A percentile compares a stretch with the other conserved stretches of the same genome.
These are phyloP conservation scores for Lactarius hengduanensis DNA, from an alignment of 768 basidiomycete genomes.

Conservation along the genomic window DNA sequence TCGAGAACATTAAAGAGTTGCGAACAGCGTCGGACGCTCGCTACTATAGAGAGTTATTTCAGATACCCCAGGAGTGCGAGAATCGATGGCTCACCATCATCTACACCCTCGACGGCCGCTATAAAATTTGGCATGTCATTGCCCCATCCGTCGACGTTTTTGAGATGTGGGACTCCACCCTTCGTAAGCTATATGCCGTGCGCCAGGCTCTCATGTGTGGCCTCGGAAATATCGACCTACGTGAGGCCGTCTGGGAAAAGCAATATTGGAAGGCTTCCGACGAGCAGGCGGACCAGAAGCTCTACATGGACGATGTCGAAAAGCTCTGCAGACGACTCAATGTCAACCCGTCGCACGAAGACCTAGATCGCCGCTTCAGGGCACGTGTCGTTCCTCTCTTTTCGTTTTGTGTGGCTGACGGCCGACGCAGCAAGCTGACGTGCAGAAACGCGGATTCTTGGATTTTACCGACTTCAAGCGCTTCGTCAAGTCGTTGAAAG, in stretches of 20 bases:
- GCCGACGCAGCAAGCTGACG: constrained; percentile 60
- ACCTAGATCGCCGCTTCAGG: constrained; percentile 58
- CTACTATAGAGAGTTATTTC: constrained; percentile 70
- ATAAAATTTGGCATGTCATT: constrained; percentile 86
- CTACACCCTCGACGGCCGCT: constrained; percentile 71
- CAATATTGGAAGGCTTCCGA: constrained; percentile 81
- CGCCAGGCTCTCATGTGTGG: constrained; percentile 71
- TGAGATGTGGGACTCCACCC: constrained; percentile 59
- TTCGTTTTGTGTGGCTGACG: not conserved
- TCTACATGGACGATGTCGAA: constrained; percentile 72
- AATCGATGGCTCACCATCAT: constrained; percentile 83
- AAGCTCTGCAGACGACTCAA: constrained; percentile 69
- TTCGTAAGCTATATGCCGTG: constrained; percentile 61
- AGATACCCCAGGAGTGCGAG: constrained; percentile 58
- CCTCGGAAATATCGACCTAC: constrained; percentile 57
- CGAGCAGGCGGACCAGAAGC: constrained; percentile 54
- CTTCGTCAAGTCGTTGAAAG: constrained; percentile 81
- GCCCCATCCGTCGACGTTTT: constrained; percentile 64
- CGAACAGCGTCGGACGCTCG: constrained; percentile 68
- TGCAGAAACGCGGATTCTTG: constrained; percentile 52
- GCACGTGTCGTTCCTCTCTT: constrained; percentile 35
- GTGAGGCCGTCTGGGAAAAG: constrained; percentile 73
- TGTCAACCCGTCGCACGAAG: constrained; percentile 52
- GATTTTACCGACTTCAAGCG: constrained; percentile 77
- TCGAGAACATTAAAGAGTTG: constrained; percentile 86